Evolutionary conservation across 2,329 filamentous ascomycete genomes (phyloP), one percentile per base, ranked within the genome.

Genomic region (Talaromyces marneffei): DNA sequence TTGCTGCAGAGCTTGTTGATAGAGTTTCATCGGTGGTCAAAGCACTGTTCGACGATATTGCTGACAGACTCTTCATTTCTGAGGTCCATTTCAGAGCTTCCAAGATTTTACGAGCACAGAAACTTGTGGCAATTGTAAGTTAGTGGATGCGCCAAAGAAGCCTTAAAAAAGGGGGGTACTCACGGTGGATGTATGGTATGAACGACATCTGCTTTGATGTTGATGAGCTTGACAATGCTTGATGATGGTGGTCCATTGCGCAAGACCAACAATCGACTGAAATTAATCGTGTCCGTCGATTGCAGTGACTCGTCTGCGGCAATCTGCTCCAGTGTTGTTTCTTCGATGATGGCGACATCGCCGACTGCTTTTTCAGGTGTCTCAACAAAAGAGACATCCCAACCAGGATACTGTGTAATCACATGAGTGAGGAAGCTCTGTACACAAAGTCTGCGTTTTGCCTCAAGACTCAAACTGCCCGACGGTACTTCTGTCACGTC

Each of bases 341-440:
- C 66, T 44, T 73, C 71, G 0, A 73, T 52, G 2, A 73, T 65
- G 1, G 59, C 70, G 37, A 74, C 64, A 39, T 73, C 70, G 5
- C 70, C 70, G 2, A 60, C 37, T 0, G 63, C 67, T 6, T 65
- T 63, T 1, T 67, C 60, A 4, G 71, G 42, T 0, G 66, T 61
- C n/a, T 71, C 67, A 1, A 65, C 69, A 20, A 70, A 66, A 0
- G 65, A 68, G 0, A 71, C 61, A 33, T 61, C 64, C 69, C 70
- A 73, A 0, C 66, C 66, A 2, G 66, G 57, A 16, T 66, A 64
- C 6, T 62, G 64, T 42, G 67, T 63, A 10, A 73, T 61, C 0
- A 69, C 62, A 57, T 70, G 66, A 2, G 68, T 66, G 5, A 74
- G 39, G 0, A 68, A 66, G 5, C 65, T 66, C 14, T 68, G 67